Base-by-base conservation (phyloP, 495 filamentous ascomycete genomes). In the Rhizodiscina lignyota region DNA sequence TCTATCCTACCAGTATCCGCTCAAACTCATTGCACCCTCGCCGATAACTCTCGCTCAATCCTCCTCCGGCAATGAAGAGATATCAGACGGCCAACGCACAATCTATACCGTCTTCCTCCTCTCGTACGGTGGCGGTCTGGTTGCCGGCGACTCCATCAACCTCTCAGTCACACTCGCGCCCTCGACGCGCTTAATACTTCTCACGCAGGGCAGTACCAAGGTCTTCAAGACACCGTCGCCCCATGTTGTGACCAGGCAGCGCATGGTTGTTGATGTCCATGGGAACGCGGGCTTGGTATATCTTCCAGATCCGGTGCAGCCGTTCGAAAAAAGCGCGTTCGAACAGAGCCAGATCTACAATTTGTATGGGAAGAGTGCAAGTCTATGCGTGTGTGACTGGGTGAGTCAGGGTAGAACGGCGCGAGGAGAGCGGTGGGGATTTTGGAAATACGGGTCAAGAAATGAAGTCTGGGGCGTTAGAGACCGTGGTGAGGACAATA, bases 121-220 rank as follows among this genome's bases (percentile, higher is more conserved):
- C 30, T 91, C 84, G 30, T 97, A 97, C 49, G 89, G 89, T 38
- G 89, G 89, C 30, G 89, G 89, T 2, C 72, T 97, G 11, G 78
- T 97, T 12, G 78, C 77, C 4, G 80, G 83, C 21, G 89, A 97
- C 55, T 59, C 68, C 39, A 77, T 94, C 46, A 60, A 76, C 41
- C 74, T 97, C 34, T 56, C 54, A 16, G 58, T 94, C 32, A 65
- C 67, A 2, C 60, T 94, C 17, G 71, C 72, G 15, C 45, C 64
- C 0, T 48, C 53, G 4, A 76, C 83, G 0, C 74, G 75, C 39
- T 68, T 97, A 24, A 76, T 78, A 28, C 70, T 94, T 15, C 81
- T 85, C 26, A 96, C 89, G 0, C 89, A 96, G 61, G 89, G 89
- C 24, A 81, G 80, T 62, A 96, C 89, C 30, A 96, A 94, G 59